Conservation (phyloP, 1,284 basidiomycete genomes). For the Ustilago bromivora region DNA sequence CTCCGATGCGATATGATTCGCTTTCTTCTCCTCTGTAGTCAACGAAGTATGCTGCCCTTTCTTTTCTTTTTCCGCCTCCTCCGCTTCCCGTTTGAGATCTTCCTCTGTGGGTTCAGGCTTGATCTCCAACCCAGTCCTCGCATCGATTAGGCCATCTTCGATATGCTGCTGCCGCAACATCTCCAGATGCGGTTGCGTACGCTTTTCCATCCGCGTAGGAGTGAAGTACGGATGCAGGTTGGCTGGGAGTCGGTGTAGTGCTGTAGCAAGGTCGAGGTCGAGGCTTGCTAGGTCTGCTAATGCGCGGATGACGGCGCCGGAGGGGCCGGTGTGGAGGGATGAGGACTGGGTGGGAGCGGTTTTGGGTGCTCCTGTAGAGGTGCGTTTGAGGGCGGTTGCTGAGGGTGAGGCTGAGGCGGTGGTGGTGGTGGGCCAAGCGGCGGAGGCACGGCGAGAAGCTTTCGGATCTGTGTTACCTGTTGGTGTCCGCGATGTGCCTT, state of each 20-base stretch:
- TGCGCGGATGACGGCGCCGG: conserved; percentile 26
- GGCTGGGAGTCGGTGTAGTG: conserved; percentile 16
- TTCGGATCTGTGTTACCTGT: conserved; percentile 11
- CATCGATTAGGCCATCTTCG: conserved; percentile 40
- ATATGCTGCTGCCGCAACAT: conserved; percentile 46
- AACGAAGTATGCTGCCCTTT: conserved; percentile 74
- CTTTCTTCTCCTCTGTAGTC: conserved; percentile 85
- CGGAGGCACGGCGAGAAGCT: not conserved
- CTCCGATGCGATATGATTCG: conserved; percentile 93
- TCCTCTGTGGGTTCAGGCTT: conserved; percentile 38
- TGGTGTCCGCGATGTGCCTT: conserved; percentile 26
- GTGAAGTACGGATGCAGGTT: conserved; percentile 27
- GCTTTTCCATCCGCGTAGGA: conserved; percentile 39
- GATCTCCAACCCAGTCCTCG: conserved; percentile 32
- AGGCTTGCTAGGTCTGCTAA: conserved; percentile 37
- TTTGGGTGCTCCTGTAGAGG: conserved; percentile 31
- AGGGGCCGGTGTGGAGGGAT: conserved; percentile 30
- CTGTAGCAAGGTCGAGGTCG: conserved; percentile 39
- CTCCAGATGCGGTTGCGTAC: conserved; percentile 55
- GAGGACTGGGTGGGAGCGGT: conserved; percentile 21
- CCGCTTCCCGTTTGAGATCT: conserved; percentile 29
- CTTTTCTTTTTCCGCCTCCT: conserved; percentile 45
- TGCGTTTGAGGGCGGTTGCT: conserved; percentile 25
- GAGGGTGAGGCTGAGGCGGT: conserved; percentile 18
- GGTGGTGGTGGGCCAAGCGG: not conserved